Evolutionary conservation across 2,329 filamentous ascomycete genomes (phyloP), one percentile per base, ranked within the genome.

Genomic region (Fusarium illudens): DNA sequence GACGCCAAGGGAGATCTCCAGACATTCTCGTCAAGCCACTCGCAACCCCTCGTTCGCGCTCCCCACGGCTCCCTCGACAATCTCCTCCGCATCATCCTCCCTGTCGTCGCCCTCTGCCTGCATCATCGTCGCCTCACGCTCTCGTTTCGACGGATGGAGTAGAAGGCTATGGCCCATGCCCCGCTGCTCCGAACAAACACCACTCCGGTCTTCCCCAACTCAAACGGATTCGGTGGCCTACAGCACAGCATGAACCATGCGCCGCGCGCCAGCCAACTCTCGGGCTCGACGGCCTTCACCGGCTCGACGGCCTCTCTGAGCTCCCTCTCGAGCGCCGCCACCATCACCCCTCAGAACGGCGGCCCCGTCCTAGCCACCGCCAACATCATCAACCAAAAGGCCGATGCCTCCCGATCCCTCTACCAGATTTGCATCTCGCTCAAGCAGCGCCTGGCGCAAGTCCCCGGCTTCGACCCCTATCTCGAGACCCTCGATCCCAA

Each of bases 301-400:
- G 82, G 83, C 70, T 85, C 84, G 15, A 83, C 82, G 33, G 81
- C 84, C 46, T 88, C 86, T 13, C 76, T 88, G 44, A 80, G 78
- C 65, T 84, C 85, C 3, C 77, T 87, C 49, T 76, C 80, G 44
- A 84, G 78, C 71, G 75, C 80, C 12, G 73, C 80, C 27, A 84
- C 84, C 30, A 71, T 81, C 27, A 76, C 79, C 64, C 80, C 54
- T 10, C 81, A 84, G 48, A 87, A 79, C 62, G 79, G 84, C 62
- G 89, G 89, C 46, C 87, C 87, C 63, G 87, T 94, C 65, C 83
- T 93, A 74, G 92, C 94, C 64, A 93, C 92, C 62, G 87, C 92
- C 78, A 97, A 97, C 79, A 97, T 99, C 78, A 97, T 99, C 84
- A 99, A 99, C 81, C 92, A 95, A 80, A 92, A 93, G 78, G 96